Percentiles rank a stretch among this genome's conserved stretches.
Evolutionary conservation across 176 grass and related monocot genomes (phyloP).

Genomic region (Avena insularis): DNA sequence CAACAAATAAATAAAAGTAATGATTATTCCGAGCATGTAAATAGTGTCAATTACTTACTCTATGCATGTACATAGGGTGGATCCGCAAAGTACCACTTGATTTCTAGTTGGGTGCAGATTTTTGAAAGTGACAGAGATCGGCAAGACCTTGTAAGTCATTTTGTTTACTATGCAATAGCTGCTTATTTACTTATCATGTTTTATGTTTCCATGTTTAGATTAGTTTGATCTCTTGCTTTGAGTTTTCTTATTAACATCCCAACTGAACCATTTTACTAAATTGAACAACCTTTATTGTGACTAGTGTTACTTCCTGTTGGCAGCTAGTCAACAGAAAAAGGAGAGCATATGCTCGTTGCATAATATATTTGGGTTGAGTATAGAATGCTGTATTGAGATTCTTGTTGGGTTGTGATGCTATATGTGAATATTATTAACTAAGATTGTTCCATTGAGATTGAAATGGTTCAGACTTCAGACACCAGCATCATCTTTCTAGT

Average conservation of each 20-base stretch:
- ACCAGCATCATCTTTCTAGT: conserved; percentile 6
- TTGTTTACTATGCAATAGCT: not conserved
- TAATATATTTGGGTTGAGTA: conserved; percentile 35
- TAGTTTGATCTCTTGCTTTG: conserved; percentile 19
- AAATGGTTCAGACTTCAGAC: not conserved
- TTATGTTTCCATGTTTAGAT: conserved; percentile 17
- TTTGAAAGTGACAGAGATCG: conserved; percentile 98
- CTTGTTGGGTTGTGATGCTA: not conserved
- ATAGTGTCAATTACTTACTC: conserved; percentile 24
- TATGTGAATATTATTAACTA: conserved; percentile 8
- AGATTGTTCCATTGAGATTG: not conserved
- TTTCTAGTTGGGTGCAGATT: conserved; percentile 84
- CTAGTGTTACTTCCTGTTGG: not conserved
- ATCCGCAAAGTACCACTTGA: conserved; percentile 91
- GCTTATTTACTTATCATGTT: not conserved
- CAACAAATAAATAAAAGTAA: not conserved
- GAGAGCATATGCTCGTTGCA: not conserved
- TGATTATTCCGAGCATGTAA: conserved; percentile 7
- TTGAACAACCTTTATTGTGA: not conserved
- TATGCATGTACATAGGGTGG: conserved; percentile 72
- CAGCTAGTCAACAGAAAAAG: not conserved
- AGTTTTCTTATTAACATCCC: conserved; percentile 7
- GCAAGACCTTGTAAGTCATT: conserved; percentile 91
- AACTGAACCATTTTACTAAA: conserved; percentile 9
- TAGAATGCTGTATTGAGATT: not conserved